Evolutionary conservation across 108 stramenopile species (phyloP).

Genomic region (Cyclotella choctawhatcheeana): DNA sequence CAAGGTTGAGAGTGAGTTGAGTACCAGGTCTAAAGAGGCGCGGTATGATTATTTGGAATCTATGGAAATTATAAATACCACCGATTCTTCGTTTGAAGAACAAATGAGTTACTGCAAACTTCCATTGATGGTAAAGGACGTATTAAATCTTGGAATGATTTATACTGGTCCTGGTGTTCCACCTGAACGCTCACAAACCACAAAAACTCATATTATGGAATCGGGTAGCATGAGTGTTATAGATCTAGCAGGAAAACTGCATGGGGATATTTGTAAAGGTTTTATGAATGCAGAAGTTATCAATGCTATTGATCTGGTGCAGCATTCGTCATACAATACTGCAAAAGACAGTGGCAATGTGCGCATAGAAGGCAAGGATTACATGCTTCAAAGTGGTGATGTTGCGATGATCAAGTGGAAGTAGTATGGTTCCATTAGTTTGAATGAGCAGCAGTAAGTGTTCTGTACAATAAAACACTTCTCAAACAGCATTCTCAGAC

Average conservation of each 20-base stretch:
- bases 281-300: conserved; percentile 92
- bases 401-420: conserved; percentile 89
- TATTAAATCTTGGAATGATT: conserved; percentile 49
- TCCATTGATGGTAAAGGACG: conserved; percentile 54
- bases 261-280: conserved; percentile 88
- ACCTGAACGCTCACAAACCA: conserved; percentile 63
- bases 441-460: too few species aligned
- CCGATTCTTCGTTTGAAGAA: conserved; percentile 22
- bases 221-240: conserved; percentile 36
- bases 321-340: conserved; percentile 57
- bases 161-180: conserved; percentile 79
- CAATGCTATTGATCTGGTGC: conserved; percentile 44
- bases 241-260: conserved; percentile 45
- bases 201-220: conserved; percentile 58
- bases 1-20: conserved; percentile 81
- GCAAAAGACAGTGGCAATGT: conserved; percentile 83
- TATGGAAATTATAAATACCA: conserved; percentile 42
- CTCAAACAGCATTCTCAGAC: neutral
- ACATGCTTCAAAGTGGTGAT: conserved; percentile 81
- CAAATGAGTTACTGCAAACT: conserved; percentile 48
- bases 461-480: too few species aligned
- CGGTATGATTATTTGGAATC: conserved; percentile 66
- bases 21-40: conserved; percentile 50
- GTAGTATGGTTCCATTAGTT: neutral
- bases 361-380: conserved; percentile 89